Evolutionary conservation across 225 moss, liverwort and hornwort genomes (phyloP).

Genomic region (Ulota crispa): DNA sequence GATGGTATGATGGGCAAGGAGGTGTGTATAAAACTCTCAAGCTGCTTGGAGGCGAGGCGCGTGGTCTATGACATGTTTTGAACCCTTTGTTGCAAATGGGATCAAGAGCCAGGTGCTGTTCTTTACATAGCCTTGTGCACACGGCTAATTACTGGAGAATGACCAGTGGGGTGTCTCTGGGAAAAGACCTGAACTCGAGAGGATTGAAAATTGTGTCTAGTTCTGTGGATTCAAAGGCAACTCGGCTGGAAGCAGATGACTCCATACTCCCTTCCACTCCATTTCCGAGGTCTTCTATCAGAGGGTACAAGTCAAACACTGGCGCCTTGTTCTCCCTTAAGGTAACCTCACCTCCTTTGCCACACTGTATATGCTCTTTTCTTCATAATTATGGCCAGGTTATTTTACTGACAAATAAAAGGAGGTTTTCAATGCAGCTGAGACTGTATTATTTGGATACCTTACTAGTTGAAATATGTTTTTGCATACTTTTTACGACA

Average conservation of each 20-base stretch:
- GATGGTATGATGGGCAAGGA: neutral
- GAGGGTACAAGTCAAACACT: slow-evolving; percentile 23
- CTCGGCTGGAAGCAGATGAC: slow-evolving; percentile 8
- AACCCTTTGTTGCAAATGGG: slow-evolving; percentile 22
- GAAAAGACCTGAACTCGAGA: slow-evolving; percentile 1
- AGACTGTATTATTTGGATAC: neutral
- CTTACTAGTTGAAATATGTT: too few species aligned
- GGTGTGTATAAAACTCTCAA: neutral
- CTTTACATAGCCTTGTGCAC: slow-evolving; percentile 15
- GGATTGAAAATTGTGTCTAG: slow-evolving; percentile 1
- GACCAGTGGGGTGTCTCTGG: slow-evolving; percentile 2
- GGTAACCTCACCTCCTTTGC: neutral
- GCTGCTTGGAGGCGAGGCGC: neutral
- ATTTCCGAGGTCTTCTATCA: slow-evolving; percentile 22
- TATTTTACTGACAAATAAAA: neutral
- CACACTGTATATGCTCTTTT: neutral
- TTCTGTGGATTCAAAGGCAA: neutral
- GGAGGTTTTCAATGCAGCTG: neutral
- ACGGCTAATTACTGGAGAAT: slow-evolving; percentile 27
- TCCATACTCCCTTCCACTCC: neutral
- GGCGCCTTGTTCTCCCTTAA: slow-evolving; percentile 13
- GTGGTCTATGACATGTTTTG: neutral
- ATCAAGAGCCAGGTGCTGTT: slow-evolving; percentile 15
- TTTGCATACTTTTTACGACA: too few species aligned
- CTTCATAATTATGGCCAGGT: neutral